Evolutionary conservation across 2,329 filamentous ascomycete genomes (phyloP).

Genomic region (Leptographium galeiforme): DNA sequence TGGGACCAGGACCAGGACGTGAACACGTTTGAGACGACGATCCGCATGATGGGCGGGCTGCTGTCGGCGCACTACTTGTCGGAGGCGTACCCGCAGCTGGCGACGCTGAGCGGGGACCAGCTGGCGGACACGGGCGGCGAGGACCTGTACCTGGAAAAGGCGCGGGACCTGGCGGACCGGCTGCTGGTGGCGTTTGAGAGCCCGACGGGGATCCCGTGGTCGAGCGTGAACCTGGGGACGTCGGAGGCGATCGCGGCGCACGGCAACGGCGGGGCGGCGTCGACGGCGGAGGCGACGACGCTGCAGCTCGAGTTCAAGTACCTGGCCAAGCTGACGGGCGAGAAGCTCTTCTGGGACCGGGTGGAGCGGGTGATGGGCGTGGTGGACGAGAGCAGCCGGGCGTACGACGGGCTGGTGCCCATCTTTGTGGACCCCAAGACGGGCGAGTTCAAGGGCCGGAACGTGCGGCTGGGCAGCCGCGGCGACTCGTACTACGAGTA

Average conservation of each 20-base stretch:
- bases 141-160: slow-evolving; percentile 92
- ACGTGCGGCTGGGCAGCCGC: slow-evolving; percentile 83
- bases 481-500: slow-evolving; percentile 99
- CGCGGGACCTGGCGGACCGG: slow-evolving; percentile 80
- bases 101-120: slow-evolving; percentile 59
- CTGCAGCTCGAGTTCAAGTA: slow-evolving; percentile 97
- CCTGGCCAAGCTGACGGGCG: slow-evolving; percentile 83
- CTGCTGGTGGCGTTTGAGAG: slow-evolving; percentile 81
- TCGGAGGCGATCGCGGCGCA: slow-evolving; percentile 68
- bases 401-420: slow-evolving; percentile 72
- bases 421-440: slow-evolving; percentile 76
- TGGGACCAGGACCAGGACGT: slow-evolving; percentile 93
- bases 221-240: slow-evolving; percentile 77
- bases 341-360: slow-evolving; percentile 82
- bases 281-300: slow-evolving; percentile 84
- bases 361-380: slow-evolving; percentile 86
- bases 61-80: slow-evolving; percentile 93
- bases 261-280: slow-evolving; percentile 73
- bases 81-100: slow-evolving; percentile 65
- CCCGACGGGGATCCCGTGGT: slow-evolving; percentile 72
- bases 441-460: slow-evolving; percentile 67
- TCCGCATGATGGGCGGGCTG: slow-evolving; percentile 89
- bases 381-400: slow-evolving; percentile 67
- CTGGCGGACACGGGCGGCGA: slow-evolving; percentile 56
- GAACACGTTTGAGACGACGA: slow-evolving; percentile 95